Evolutionary conservation across 257 asterid species (phyloP), one percentile per base, ranked within the genome.

Genomic region (Solanum paucissectum): DNA sequence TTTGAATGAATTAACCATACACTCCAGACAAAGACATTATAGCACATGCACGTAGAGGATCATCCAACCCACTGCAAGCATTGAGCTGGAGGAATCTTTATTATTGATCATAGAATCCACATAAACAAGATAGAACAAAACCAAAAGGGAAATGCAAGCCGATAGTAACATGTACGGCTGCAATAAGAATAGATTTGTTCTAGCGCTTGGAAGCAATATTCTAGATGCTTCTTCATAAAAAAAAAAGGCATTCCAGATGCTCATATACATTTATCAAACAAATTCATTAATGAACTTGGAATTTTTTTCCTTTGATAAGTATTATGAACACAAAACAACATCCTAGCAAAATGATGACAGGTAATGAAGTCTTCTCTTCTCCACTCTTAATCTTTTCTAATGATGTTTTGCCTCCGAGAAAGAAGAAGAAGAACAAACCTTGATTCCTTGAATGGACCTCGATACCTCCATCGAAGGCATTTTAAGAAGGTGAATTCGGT

Each of bases 381-480:
- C 60, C 36, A 23, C 84, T 77, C 12, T 46, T 46, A 81, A 44
- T 46, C 42, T 29, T 81, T 81, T 46, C 3, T 49, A 81, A 49
- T 81, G 12, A 34, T 18, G 42, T 46, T 46, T 29, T 29, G 20
- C 69, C 68, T 81, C 42, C 12, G 8, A 83, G 40, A 73, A 46
- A 86, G 68, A 73, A 72, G 66, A 20, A 75, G 74, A 18, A 37
- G 6, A 46, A 46, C 96, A 88, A 86, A 96, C 99, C 99, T 95
- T 93, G 89, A 97, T 97, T 89, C 99, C 99, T 4, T 98, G 94
- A 72, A 97, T 95, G 85, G 99, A 91, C 88, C 92, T 93, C 89
- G 90, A 68, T n/a, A 94, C 92, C 89, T 93, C 98, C 98, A 95
- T 92, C 2, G 98, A 91, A 88, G 99, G 98, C 98, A 94, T 92